Conservation (phyloP, 2,329 filamentous ascomycete genomes). For the Macrophomina pseudophaseolina region DNA sequence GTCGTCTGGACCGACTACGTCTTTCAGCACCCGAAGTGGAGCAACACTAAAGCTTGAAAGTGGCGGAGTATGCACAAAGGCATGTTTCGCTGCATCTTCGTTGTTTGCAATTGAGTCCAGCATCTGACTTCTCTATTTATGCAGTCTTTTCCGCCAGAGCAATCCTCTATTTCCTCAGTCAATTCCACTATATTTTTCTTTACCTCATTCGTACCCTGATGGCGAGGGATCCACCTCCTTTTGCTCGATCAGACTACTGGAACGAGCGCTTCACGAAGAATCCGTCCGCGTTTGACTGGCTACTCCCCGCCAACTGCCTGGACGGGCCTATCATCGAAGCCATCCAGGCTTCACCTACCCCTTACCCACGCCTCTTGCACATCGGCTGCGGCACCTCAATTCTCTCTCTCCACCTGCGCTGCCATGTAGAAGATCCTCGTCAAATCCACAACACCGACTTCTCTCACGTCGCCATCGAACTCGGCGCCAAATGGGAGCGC, state of each 20-base stretch:
- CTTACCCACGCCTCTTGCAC: constrained; percentile 39
- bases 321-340: constrained; percentile 38
- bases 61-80: constrained; percentile 5
- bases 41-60: not conserved
- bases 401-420: constrained; percentile 44
- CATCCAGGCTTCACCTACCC: constrained; percentile 27
- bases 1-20: too few species aligned
- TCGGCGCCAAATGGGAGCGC: constrained; percentile 39
- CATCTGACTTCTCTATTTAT: not conserved
- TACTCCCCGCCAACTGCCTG: constrained; percentile 38
- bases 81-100: constrained; percentile 8
- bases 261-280: constrained; percentile 43
- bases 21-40: not conserved
- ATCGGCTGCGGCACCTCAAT: constrained; percentile 48
- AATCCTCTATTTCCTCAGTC: constrained; percentile 5
- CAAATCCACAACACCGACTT: constrained; percentile 48
- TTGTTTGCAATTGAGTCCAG: not conserved
- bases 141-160: constrained; percentile 12
- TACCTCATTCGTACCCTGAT: constrained; percentile 28
- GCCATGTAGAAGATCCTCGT: constrained; percentile 35
- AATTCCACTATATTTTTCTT: not conserved
- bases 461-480: constrained; percentile 41
- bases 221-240: constrained; percentile 37
- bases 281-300: constrained; percentile 46
- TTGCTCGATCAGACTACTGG: constrained; percentile 45